Base-by-base conservation (phyloP, 371 early-diverging fungal species). In the Mortierella sp. region DNA sequence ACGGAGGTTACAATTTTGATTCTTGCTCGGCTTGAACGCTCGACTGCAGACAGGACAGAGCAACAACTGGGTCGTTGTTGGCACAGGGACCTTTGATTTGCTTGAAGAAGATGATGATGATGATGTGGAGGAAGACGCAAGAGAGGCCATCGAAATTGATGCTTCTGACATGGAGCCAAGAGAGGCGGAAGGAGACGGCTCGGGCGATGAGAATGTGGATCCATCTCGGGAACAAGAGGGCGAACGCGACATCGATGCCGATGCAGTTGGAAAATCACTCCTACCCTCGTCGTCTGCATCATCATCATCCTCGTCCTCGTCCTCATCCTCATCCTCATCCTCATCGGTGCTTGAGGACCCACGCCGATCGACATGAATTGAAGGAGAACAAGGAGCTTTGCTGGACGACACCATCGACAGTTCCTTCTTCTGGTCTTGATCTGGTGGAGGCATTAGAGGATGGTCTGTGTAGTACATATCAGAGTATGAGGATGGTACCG, bases 11-110 rank as follows among this genome's bases (percentile, higher is more conserved):
- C 78, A 76, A 50, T 65, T 62, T 42, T 78, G 67, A 56, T 66
- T 70, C 70, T 78, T 62, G 62, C 63, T 60, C 14, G 60, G 69
- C 69, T 60, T 76, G 66, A 76, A 76, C 14, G 78, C 66, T 4
- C 78, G 70, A 50, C 64, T 54, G 48, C 72, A 71, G 12, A 71
- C 65, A 5, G 72, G 72, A 47, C 72, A 71, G 14, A 71, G 44
- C 46, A 71, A 28, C 43, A 64, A 15, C 60, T 71, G 72, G 12
- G 72, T 64, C 0, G 56, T 58, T 11, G 67, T 67, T 12, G 67
- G 49, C 15, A 52, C 50, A 0, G 73, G 59, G 0, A 55, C 50
- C 63, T 34, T 57, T 7, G 60, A 34, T 11, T 15, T 17, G 19
- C 7, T 43, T 8, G 43, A 43, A 1, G 43, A 42, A n/a, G 51